These are phyloP conservation scores for Spironucleus salmonicida DNA, from an alignment of 208 protist genomes.

Conservation along the genomic window DNA sequence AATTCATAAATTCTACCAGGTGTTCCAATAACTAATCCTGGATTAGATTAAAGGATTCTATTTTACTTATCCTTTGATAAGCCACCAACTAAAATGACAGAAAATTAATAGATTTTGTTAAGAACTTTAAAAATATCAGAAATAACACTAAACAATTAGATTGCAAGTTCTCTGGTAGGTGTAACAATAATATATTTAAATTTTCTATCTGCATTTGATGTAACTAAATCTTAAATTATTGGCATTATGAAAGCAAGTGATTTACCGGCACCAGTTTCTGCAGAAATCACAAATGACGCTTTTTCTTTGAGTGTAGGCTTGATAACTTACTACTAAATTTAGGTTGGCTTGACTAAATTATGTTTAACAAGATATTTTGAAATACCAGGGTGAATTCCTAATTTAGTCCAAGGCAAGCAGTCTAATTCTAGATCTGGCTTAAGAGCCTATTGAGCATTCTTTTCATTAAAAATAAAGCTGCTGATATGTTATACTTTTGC, in stretches of 20 bases:
- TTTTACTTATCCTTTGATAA: slow-evolving; percentile 5
- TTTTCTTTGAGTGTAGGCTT: not conserved
- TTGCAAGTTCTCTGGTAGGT: slow-evolving; percentile 4
- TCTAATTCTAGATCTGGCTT: no score
- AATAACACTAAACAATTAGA: not conserved
- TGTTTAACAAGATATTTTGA: slow-evolving; percentile 3
- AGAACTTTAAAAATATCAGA: not conserved
- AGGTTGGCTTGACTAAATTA: not conserved
- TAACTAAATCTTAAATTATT: not conserved
- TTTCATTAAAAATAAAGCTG: no score
- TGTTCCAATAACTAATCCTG: not conserved
- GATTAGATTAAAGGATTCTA: not conserved
- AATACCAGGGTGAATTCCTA: slow-evolving; percentile 2
- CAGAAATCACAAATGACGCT: not conserved
- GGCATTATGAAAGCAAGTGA: slow-evolving; percentile 2
- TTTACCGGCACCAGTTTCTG: slow-evolving; percentile 23
- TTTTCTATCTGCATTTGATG: no score
- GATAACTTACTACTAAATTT: not conserved
- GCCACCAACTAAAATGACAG: not conserved
- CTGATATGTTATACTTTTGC: no score
- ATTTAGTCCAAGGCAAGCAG: not conserved
- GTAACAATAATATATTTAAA: not conserved
- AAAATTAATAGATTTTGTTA: not conserved
- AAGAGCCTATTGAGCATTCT: no score
- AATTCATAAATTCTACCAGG: not conserved